Percentiles rank a stretch among this genome's conserved stretches.
Conservation (phyloP, 345 rosid species). For the Camelina laxa region DNA sequence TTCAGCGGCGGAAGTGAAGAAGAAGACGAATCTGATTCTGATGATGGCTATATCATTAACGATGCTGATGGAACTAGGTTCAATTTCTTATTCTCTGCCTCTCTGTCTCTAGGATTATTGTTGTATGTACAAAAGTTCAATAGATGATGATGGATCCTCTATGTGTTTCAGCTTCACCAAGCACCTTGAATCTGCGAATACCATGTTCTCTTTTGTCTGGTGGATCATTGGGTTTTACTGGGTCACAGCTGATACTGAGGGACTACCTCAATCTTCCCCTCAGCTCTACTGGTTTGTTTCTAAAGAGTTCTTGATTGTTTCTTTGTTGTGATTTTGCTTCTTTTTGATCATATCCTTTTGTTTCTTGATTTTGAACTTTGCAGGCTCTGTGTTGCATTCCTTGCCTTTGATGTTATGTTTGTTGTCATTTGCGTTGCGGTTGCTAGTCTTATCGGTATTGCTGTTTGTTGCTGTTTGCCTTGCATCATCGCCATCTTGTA, state of each 20-base stretch:
- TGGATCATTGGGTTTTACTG: constrained; percentile 93
- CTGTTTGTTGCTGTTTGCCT: constrained; percentile 94
- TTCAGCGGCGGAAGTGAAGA: constrained; percentile 46
- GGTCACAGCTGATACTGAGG: constrained; percentile 63
- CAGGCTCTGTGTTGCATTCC: constrained; percentile 89
- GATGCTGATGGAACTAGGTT: constrained; percentile 58
- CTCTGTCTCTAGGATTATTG: constrained; percentile 6
- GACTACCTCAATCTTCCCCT: constrained; percentile 58
- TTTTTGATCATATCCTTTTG: no score
- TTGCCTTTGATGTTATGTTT: constrained; percentile 82
- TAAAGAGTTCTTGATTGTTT: not conserved
- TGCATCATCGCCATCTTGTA: constrained; percentile 89
- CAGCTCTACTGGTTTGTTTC: constrained; percentile 76
- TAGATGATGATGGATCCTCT: not conserved
- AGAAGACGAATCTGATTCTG: constrained; percentile 46
- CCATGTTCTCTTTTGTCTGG: constrained; percentile 83
- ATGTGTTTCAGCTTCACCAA: constrained; percentile 35
- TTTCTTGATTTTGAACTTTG: constrained; percentile 29
- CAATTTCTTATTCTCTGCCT: not conserved
- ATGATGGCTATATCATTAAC: constrained; percentile 41
- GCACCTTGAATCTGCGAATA: constrained; percentile 70
- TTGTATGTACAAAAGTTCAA: not conserved
- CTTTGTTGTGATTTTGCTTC: not conserved
- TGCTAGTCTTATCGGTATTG: constrained; percentile 82
- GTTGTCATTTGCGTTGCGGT: constrained; percentile 71